phyloP scores from a whole-genome alignment of 768 basidiomycete genomes.

The Collybia sordida region DNA sequence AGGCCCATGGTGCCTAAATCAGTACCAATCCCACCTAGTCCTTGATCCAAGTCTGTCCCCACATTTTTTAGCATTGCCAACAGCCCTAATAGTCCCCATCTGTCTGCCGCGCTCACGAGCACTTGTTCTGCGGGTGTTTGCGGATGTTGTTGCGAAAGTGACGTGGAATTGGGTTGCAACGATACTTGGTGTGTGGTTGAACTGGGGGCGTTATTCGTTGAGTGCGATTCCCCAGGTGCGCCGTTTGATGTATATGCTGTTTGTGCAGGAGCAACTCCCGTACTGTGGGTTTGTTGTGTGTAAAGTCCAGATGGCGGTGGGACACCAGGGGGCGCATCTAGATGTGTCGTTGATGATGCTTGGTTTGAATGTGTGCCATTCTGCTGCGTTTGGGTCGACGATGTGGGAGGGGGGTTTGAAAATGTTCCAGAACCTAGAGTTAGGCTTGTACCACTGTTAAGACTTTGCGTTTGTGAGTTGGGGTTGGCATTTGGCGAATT shows the following conservation, averaged over 20 bases:
- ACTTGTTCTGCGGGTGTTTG: conserved; percentile 94
- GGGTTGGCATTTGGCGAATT: conserved; percentile 54
- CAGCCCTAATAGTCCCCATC: conserved; percentile 90
- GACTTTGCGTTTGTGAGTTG: conserved; percentile 30
- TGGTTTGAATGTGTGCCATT: conserved; percentile 45
- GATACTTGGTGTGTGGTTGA: conserved; percentile 32
- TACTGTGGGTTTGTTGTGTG: conserved; percentile 24
- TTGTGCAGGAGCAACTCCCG: conserved; percentile 23
- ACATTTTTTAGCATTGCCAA: conserved; percentile 86
- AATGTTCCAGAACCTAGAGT: conserved; percentile 15
- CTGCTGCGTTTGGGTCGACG: conserved; percentile 30
- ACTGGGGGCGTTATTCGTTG: conserved; percentile 30
- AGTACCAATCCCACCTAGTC: conserved; percentile 81
- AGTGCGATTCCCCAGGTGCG: conserved; percentile 29
- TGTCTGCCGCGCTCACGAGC: conserved; percentile 87
- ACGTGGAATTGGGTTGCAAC: conserved; percentile 29
- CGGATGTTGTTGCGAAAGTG: conserved; percentile 52
- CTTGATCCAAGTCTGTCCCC: conserved; percentile 72
- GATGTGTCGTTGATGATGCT: conserved; percentile 42
- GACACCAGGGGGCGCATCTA: conserved; percentile 52
- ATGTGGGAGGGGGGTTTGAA: conserved; percentile 17
- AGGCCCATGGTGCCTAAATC: conserved; percentile 91
- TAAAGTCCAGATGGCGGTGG: conserved; percentile 28
- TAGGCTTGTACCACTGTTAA: conserved; percentile 2
- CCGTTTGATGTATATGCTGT: conserved; percentile 37